A percentile compares a stretch with the other conserved stretches of the same genome.
These are phyloP conservation scores for Cubamyces lactineus DNA, from an alignment of 768 basidiomycete genomes.

Conservation along the genomic window DNA sequence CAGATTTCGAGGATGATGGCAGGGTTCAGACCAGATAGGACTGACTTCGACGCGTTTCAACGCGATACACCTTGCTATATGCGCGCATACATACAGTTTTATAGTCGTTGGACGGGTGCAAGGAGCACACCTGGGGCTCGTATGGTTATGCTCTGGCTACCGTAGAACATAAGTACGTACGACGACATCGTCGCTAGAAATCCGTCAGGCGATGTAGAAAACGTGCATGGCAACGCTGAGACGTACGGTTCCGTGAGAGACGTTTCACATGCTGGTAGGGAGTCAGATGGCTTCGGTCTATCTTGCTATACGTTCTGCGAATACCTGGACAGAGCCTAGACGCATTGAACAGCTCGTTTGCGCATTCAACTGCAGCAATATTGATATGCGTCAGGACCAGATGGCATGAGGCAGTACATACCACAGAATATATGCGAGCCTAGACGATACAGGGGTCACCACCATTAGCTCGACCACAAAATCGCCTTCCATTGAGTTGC, in stretches of 20 bases:
- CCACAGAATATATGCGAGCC: slow-evolving; percentile 90
- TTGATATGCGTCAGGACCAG: slow-evolving; percentile 4
- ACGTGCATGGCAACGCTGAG: not conserved
- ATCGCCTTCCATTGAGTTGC: not conserved
- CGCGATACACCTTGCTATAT: slow-evolving; percentile 29
- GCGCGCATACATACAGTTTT: slow-evolving; percentile 69
- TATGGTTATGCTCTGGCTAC: slow-evolving; percentile 36
- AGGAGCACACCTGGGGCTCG: slow-evolving; percentile 68
- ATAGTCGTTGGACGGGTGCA: slow-evolving; percentile 88
- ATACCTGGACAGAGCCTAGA: slow-evolving; percentile 80
- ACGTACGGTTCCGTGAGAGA: slow-evolving; percentile 73
- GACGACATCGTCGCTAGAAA: slow-evolving; percentile 37
- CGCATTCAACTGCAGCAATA: slow-evolving; percentile 66
- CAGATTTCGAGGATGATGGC: slow-evolving; percentile 81
- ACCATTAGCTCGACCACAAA: not conserved
- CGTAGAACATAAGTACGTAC: slow-evolving; percentile 51
- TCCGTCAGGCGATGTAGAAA: not conserved
- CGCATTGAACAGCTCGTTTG: slow-evolving; percentile 79
- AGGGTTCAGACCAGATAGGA: slow-evolving; percentile 79
- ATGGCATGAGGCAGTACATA: slow-evolving; percentile 34
- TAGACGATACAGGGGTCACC: slow-evolving; percentile 30
- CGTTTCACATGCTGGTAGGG: slow-evolving; percentile 72
- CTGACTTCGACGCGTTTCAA: slow-evolving; percentile 56
- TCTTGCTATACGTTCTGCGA: not conserved
- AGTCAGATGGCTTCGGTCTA: not conserved